Percentiles rank a stretch among this genome's conserved stretches.
These are phyloP conservation scores for Lipomyces sp. DNA, from an alignment of 805 yeast species.

Conservation along the genomic window DNA sequence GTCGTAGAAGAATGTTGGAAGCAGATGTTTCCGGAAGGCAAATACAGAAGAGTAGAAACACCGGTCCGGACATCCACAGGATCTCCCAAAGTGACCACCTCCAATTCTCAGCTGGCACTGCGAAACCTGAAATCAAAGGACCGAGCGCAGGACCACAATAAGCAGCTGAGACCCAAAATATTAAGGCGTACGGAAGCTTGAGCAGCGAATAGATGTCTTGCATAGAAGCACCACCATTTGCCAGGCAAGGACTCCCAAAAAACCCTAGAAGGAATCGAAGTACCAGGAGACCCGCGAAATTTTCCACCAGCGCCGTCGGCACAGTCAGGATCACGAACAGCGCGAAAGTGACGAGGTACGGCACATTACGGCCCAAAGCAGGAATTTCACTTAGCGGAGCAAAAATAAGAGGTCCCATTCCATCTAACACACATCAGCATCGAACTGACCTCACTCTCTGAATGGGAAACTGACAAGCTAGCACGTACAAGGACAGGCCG, in stretches of 20 bases:
- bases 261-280: constrained; percentile 62
- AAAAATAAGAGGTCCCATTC: constrained; percentile 58
- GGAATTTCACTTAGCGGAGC: constrained; percentile 65
- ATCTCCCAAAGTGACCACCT: constrained; percentile 46
- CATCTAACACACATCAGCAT: background rate
- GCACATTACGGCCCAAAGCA: constrained; percentile 57
- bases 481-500: constrained; percentile 59
- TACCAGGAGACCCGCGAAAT: constrained; percentile 56
- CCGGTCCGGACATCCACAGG: constrained; percentile 48
- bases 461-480: constrained; percentile 55
- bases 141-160: constrained; percentile 56
- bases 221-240: constrained; percentile 63
- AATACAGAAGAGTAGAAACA: constrained; percentile 47
- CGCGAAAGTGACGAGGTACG: constrained; percentile 54
- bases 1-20: constrained; percentile 53
- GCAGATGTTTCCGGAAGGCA: constrained; percentile 60
- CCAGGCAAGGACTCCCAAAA: constrained; percentile 61
- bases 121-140: constrained; percentile 59
- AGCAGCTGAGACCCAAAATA: constrained; percentile 2
- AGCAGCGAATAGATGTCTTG: constrained; percentile 54
- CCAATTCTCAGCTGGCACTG: constrained; percentile 54
- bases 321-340: constrained; percentile 57
- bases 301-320: constrained; percentile 56
- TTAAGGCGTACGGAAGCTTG: constrained; percentile 49
- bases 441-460: background rate